Base-by-base conservation (phyloP, 179 eudicot species). In the Heliamphora pulchella region DNA sequence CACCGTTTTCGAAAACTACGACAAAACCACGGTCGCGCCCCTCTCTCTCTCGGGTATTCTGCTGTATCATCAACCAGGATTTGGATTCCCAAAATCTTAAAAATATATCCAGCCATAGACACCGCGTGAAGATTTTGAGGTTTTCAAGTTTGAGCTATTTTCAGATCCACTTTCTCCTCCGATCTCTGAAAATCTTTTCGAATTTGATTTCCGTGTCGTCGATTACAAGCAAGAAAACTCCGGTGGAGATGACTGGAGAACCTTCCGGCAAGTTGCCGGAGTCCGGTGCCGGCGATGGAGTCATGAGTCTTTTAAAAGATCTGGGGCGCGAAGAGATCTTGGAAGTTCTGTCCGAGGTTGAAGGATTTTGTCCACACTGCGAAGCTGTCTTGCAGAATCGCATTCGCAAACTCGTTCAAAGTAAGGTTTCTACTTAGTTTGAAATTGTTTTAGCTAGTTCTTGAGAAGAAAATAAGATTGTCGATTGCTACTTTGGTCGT, bases 361-460 rank as follows among this genome's bases (percentile, higher is more conserved):
- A 71, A 66, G 89, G 79, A 61, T 80, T 86, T 79, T 89, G 91
- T 79, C 66, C 41, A 18, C 82, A 86, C 44, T 87, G 89, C 55
- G 80, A 78, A 22, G 13, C 82, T 78, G 55, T 62, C 62, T 44
- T 89, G 15, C 85, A 67, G 58, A 67, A 79, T 77, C 89, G 86
- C 8, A 62, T 87, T 76, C 57, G 43, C 0, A 17, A 75, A 50
- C 14, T 81, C 6, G 0, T 20, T 75, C 31, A 83, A 76, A 77
- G 75, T 68, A 65, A 69, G 20, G 43, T 8, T 3, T 68, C 31
- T 65, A 3, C 22, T 18, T 75, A 46, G 10, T 58, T 47, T 5
- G 8, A 6, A 55, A 10, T 50, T 18, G 69, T 20, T 58, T 48
- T 20, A 0, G 64, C 39, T 73, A 48, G 5, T 8, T 70, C 50